phyloP scores from a whole-genome alignment of 2,329 filamentous ascomycete species.

The Fusarium buxicola region DNA sequence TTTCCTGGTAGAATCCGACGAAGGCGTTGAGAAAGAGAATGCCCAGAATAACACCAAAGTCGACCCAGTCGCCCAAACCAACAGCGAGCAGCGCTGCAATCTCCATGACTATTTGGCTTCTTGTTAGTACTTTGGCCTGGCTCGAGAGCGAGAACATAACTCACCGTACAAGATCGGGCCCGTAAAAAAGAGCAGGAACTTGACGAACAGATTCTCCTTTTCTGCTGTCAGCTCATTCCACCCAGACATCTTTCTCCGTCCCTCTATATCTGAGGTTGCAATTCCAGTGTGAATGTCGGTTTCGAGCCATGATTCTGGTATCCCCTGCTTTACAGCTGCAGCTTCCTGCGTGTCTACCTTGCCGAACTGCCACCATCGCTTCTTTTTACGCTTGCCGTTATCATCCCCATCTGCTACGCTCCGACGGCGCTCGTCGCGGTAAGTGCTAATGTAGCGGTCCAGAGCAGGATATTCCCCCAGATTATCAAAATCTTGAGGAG shows the following conservation, averaged over 20 bases:
- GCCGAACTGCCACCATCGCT: constrained; percentile 33
- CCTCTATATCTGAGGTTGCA: constrained; percentile 20
- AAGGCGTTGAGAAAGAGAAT: constrained; percentile 35
- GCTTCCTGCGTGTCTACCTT: constrained; percentile 6
- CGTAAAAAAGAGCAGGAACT: constrained; percentile 8
- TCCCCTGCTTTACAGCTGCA: constrained; percentile 4
- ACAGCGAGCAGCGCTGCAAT: constrained; percentile 29
- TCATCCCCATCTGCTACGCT: constrained; percentile 11
- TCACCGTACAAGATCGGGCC: constrained; percentile 29
- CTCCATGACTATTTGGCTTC: constrained; percentile 25
- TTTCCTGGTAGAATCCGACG: constrained; percentile 32
- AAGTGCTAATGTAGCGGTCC: constrained; percentile 32
- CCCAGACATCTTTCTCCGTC: constrained; percentile 14
- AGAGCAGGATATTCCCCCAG: constrained; percentile 29
- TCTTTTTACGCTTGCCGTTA: constrained; percentile 22
- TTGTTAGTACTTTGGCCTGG: neutral
- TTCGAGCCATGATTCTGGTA: constrained; percentile 27
- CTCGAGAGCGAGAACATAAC: rapidly evolving
- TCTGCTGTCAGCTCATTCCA: constrained; percentile 33
- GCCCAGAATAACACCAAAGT: constrained; percentile 30
- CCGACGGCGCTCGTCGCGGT: constrained; percentile 31
- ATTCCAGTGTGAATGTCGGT: constrained; percentile 20
- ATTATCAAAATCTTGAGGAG: constrained; percentile 3
- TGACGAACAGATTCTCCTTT: constrained; percentile 18
- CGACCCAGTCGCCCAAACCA: constrained; percentile 28